A percentile compares a stretch with the other conserved stretches of the same genome.
Evolutionary conservation across 257 asterid genomes (phyloP).

Genomic region (Fraxinus quadrangulata): DNA sequence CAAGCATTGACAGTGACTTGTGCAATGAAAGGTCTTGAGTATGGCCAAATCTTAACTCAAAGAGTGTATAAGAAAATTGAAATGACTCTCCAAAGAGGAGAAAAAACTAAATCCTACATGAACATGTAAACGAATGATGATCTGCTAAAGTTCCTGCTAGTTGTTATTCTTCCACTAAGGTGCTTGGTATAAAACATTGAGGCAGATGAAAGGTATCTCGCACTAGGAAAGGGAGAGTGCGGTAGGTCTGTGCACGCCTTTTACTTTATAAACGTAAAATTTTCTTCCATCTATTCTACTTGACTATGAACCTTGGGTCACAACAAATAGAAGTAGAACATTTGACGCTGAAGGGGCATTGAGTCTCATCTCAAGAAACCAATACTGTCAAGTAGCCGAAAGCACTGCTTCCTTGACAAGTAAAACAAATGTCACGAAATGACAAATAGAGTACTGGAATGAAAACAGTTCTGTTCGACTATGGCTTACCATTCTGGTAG

Average conservation of each 20-base stretch:
- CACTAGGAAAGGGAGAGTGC: background rate
- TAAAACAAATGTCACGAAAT: background rate
- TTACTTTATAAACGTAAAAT: background rate
- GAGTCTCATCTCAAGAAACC: background rate
- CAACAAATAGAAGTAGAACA: background rate
- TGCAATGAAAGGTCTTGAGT: background rate
- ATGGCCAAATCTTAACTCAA: no score
- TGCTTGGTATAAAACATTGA: background rate
- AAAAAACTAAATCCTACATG: background rate
- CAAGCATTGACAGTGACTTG: background rate
- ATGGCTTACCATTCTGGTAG: slow-evolving; percentile 89
- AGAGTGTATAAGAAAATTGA: background rate
- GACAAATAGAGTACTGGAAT: background rate
- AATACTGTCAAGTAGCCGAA: background rate
- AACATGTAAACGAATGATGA: background rate
- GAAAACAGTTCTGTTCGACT: slow-evolving; percentile 13
- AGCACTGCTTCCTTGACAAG: background rate
- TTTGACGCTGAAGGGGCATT: background rate
- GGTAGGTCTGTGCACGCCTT: background rate
- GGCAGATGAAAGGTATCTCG: no score
- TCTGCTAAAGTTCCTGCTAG: background rate
- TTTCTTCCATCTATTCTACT: background rate
- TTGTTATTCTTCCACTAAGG: background rate
- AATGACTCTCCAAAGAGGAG: background rate
- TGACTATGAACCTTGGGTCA: background rate